phyloP scores from a whole-genome alignment of 2,329 filamentous ascomycete species.

The Aquanectria penicillioides region DNA sequence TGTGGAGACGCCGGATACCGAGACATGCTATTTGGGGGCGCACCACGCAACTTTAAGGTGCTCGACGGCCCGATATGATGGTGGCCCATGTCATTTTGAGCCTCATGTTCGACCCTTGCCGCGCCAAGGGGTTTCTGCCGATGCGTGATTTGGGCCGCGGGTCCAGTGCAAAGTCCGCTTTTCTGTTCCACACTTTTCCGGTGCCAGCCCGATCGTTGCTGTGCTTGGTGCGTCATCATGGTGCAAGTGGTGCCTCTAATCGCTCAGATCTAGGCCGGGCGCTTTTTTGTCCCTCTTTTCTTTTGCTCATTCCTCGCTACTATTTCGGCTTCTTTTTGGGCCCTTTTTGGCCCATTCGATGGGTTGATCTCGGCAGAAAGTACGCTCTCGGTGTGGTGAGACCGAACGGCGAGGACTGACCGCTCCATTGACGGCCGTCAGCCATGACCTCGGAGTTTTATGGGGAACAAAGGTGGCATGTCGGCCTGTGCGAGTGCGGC shows the following conservation, averaged over 20 bases:
- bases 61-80: constrained; percentile 15
- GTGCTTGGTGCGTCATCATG: background rate
- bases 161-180: background rate
- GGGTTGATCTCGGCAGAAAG: too few species aligned
- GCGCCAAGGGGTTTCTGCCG: background rate
- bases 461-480: too few species aligned
- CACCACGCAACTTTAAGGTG: constrained; percentile 10
- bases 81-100: constrained; percentile 16
- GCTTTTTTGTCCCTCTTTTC: background rate
- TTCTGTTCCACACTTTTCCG: background rate
- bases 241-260: background rate
- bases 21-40: background rate
- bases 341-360: too few species aligned
- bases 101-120: constrained; percentile 15
- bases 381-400: too few species aligned
- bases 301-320: background rate
- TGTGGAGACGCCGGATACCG: constrained; percentile 4
- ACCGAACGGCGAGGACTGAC: too few species aligned
- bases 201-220: background rate
- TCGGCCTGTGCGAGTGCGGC: too few species aligned
- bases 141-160: constrained; percentile 8
- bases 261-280: background rate
- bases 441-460: too few species aligned
- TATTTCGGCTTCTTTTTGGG: too few species aligned
- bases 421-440: too few species aligned